Evolutionary conservation across 345 rosid genomes (phyloP).

Genomic region (Eucalyptus shirleyi): DNA sequence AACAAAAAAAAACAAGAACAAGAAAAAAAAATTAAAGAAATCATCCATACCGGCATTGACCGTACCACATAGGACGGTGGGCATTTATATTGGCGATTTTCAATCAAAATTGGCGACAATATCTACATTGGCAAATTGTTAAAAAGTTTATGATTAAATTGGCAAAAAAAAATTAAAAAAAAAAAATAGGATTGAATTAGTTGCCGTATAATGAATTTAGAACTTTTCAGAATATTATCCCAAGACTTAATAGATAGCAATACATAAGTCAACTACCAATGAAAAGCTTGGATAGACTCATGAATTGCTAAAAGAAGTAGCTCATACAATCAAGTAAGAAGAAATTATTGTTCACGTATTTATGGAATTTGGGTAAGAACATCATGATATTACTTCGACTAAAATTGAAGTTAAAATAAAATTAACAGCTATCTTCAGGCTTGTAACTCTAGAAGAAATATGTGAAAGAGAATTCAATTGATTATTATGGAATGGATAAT

Average conservation of each 20-base stretch:
- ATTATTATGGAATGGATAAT: too few species aligned
- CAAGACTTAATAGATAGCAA: not conserved
- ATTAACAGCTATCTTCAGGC: too few species aligned
- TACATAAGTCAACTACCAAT: not conserved
- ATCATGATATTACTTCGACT: too few species aligned
- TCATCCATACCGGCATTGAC: not conserved
- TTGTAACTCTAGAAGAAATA: too few species aligned
- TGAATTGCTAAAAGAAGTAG: not conserved
- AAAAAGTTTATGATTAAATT: too few species aligned
- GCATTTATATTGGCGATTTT: rapidly evolving
- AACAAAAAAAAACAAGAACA: too few species aligned
- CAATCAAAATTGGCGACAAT: not conserved
- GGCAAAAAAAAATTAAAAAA: too few species aligned
- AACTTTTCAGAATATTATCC: not conserved
- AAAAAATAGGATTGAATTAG: rapidly evolving
- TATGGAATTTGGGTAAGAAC: too few species aligned
- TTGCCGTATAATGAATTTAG: rapidly evolving
- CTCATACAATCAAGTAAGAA: not conserved
- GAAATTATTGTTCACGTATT: too few species aligned
- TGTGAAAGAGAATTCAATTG: too few species aligned
- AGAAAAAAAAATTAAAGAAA: too few species aligned
- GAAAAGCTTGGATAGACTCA: not conserved
- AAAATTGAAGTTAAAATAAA: too few species aligned
- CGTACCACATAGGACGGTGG: rapidly evolving
- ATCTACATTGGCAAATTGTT: not conserved